Evolutionary conservation across 1,139 yeast species (phyloP).

Genomic region (Geotrichum aggregatum): DNA sequence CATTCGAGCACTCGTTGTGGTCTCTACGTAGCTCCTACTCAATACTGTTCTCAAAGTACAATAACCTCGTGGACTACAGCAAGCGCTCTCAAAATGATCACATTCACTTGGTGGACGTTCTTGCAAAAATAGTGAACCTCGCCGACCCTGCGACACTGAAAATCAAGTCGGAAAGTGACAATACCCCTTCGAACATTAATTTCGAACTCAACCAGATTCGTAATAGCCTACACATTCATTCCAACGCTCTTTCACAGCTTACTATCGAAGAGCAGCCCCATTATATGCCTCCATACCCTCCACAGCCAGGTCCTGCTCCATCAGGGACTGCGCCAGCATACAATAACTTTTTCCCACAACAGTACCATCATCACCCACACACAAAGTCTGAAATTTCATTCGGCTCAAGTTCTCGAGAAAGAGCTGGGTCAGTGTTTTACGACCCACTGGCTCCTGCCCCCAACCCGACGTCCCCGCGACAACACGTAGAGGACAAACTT

Average conservation of each 20-base stretch:
- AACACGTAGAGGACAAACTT: slow-evolving; percentile 8
- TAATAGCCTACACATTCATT: slow-evolving; percentile 21
- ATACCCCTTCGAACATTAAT: neutral
- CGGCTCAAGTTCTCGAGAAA: slow-evolving; percentile 28
- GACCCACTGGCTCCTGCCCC: slow-evolving; percentile 31
- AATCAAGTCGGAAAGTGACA: slow-evolving; percentile 1
- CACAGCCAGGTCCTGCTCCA: neutral
- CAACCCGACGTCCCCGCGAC: slow-evolving; percentile 23
- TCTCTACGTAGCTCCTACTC: slow-evolving; percentile 17
- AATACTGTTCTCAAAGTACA: slow-evolving; percentile 15
- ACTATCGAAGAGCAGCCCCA: slow-evolving; percentile 4
- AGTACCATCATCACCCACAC: slow-evolving; percentile 16
- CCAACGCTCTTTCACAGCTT: neutral
- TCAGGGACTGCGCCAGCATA: neutral
- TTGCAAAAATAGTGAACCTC: slow-evolving; percentile 8
- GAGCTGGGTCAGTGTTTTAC: slow-evolving; percentile 29
- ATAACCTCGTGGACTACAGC: slow-evolving; percentile 17
- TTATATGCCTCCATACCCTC: slow-evolving; percentile 1
- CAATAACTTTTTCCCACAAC: neutral
- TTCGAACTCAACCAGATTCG: slow-evolving; percentile 19
- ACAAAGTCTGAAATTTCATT: slow-evolving; percentile 19
- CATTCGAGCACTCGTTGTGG: slow-evolving; percentile 26
- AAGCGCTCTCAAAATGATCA: slow-evolving; percentile 16
- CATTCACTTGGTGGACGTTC: slow-evolving; percentile 15
- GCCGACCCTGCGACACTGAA: neutral